Conservation (phyloP, 208 protist species). For the Acanthamoeba divionensis region DNA sequence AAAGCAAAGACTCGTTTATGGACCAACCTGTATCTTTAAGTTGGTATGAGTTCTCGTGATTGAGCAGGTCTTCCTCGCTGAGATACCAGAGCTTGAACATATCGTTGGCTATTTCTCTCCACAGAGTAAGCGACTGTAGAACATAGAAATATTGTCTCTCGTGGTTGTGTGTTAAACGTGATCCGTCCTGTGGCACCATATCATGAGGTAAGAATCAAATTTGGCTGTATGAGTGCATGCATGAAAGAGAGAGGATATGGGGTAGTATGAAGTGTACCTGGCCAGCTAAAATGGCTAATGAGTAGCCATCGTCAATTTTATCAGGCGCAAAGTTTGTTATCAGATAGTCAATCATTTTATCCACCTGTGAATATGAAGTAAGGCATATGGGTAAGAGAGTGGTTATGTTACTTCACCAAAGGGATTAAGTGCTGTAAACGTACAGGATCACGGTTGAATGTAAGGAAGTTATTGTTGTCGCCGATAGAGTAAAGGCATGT, state of each 20-base stretch:
- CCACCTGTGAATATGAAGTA: not conserved
- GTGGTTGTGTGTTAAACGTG: conserved; percentile 92
- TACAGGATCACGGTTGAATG: conserved; percentile 83
- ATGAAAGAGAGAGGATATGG: not conserved
- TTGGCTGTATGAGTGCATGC: not conserved
- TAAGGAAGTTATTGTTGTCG: conserved; percentile 90
- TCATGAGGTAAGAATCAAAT: not conserved
- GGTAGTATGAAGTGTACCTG: conserved; percentile 50
- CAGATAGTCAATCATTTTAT: conserved; percentile 71
- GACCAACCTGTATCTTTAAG: conserved; percentile 53
- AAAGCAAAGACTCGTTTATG: not conserved
- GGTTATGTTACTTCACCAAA: too few relatives aligned
- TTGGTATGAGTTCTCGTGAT: conserved; percentile 60
- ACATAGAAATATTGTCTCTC: conserved; percentile 92
- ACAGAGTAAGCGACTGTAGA: conserved; percentile 92
- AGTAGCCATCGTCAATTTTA: conserved; percentile 53
- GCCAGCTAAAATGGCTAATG: conserved; percentile 73
- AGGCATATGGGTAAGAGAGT: not conserved
- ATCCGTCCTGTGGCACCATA: conserved; percentile 78
- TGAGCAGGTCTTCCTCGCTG: conserved; percentile 91
- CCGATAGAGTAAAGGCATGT: conserved; percentile 91
- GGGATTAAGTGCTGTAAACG: too few relatives aligned
- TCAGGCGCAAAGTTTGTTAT: conserved; percentile 64
- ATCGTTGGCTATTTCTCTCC: conserved; percentile 89
- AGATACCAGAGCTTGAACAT: conserved; percentile 93